Evolutionary conservation across 1,139 yeast genomes (phyloP).

Genomic region (Magnusiomyces fungicola): DNA sequence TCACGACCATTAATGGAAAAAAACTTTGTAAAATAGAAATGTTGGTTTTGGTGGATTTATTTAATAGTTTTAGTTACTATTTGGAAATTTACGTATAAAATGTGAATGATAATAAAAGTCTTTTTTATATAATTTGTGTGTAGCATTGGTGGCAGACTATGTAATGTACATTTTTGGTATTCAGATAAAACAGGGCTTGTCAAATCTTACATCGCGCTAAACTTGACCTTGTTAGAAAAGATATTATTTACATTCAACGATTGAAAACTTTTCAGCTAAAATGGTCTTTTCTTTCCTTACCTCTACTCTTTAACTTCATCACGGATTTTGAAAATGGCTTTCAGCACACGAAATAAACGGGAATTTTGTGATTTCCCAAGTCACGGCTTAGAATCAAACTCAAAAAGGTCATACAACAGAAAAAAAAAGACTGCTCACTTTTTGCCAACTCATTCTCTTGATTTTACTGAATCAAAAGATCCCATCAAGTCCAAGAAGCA

Average conservation of each 20-base stretch:
- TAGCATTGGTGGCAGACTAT: too few species aligned
- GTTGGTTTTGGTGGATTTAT: background rate
- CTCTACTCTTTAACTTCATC: too few species aligned
- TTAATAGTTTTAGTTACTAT: background rate
- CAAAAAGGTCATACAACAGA: background rate
- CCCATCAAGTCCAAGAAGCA: background rate
- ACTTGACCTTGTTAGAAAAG: too few species aligned
- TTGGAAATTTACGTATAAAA: background rate
- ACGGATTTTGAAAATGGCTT: background rate
- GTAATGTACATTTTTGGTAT: too few species aligned
- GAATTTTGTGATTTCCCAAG: background rate
- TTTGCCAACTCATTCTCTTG: background rate
- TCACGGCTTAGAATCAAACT: background rate
- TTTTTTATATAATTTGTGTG: too few species aligned
- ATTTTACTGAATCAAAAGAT: background rate
- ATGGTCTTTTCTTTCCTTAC: too few species aligned
- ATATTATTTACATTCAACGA: too few species aligned
- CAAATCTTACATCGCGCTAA: too few species aligned
- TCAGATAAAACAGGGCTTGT: too few species aligned
- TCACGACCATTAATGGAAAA: conserved; percentile 14
- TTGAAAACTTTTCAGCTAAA: too few species aligned
- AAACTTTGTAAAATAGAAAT: background rate
- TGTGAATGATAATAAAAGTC: too few species aligned
- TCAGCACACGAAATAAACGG: background rate
- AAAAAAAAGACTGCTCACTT: background rate